Percentiles rank a stretch among this genome's conserved stretches.
phyloP scores from a whole-genome alignment of 108 stramenopile species.

The Cyclotella sp. region DNA sequence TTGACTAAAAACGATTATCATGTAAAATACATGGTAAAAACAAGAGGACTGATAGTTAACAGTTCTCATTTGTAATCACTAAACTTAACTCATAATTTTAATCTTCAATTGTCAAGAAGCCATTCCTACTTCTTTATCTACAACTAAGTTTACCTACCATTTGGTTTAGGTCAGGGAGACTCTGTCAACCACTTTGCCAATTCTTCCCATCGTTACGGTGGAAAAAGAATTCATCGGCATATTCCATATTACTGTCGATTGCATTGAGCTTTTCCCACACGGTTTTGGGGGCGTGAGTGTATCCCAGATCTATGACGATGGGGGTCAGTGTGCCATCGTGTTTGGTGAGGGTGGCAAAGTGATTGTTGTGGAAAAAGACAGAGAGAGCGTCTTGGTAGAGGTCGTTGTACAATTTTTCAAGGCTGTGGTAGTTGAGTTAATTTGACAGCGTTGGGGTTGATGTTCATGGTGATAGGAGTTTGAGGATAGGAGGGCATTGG shows the following conservation, averaged over 20 bases:
- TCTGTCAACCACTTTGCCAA: no score
- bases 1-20: no score
- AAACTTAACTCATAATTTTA: no score
- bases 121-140: no score
- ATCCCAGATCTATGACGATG: constrained; percentile 95
- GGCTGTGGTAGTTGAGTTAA: constrained; percentile 91
- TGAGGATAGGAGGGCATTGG: no score
- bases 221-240: constrained; percentile 62
- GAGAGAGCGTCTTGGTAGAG: constrained; percentile 74
- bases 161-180: no score
- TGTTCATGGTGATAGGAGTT: constrained; percentile 56
- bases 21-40: no score
- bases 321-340: constrained; percentile 75
- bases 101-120: no score
- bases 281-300: constrained; percentile 73
- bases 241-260: constrained; percentile 90
- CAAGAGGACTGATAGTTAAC: no score
- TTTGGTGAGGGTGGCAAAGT: constrained; percentile 94
- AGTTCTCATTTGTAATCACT: no score
- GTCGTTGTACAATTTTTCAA: constrained; percentile 73
- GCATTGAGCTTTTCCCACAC: constrained; percentile 92
- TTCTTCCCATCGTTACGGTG: constrained; percentile 32
- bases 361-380: constrained; percentile 98
- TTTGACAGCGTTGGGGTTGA: constrained; percentile 75
- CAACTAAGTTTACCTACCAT: no score